Evolutionary conservation across 2,329 filamentous ascomycete species (phyloP).

Genomic region (Colletotrichum australisinense): DNA sequence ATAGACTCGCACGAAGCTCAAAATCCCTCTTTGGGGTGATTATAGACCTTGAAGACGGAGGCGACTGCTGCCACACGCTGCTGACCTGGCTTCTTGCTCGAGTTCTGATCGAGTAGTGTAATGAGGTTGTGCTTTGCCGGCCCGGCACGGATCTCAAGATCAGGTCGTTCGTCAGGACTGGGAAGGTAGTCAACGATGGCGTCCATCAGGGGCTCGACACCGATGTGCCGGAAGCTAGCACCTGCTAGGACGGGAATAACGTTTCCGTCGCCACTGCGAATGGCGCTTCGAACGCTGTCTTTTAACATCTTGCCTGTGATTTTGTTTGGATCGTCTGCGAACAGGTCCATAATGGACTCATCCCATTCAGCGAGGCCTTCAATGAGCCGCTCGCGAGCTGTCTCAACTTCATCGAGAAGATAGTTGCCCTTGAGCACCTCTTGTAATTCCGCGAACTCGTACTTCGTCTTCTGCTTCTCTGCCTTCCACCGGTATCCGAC

Average conservation of each 20-base stretch:
- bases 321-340: conserved; percentile 81
- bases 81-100: conserved; percentile 45
- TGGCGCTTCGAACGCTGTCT: conserved; percentile 77
- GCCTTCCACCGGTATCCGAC: conserved; percentile 78
- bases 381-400: conserved; percentile 80
- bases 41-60: conserved; percentile 94
- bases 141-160: conserved; percentile 80
- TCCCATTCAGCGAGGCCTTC: conserved; percentile 91
- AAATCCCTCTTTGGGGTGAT: conserved; percentile 87
- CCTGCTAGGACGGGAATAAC: conserved; percentile 90
- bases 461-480: conserved; percentile 50
- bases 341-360: conserved; percentile 85
- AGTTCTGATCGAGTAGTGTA: conserved; percentile 42
- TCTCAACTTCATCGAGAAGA: conserved; percentile 75
- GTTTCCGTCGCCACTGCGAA: conserved; percentile 75
- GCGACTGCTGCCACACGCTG: conserved; percentile 60
- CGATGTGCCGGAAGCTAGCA: conserved; percentile 93
- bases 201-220: conserved; percentile 91
- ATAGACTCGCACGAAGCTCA: conserved; percentile 94
- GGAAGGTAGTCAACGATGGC: conserved; percentile 90
- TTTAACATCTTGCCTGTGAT: conserved; percentile 77
- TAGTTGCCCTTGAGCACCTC: conserved; percentile 55
- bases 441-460: conserved; percentile 40
- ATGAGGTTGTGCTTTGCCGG: conserved; percentile 59
- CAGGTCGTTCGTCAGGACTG: conserved; percentile 81